Percentiles rank a stretch among this genome's conserved stretches.
Evolutionary conservation across 306 rosid genomes (phyloP).

Genomic region (Nissolia schottii): DNA sequence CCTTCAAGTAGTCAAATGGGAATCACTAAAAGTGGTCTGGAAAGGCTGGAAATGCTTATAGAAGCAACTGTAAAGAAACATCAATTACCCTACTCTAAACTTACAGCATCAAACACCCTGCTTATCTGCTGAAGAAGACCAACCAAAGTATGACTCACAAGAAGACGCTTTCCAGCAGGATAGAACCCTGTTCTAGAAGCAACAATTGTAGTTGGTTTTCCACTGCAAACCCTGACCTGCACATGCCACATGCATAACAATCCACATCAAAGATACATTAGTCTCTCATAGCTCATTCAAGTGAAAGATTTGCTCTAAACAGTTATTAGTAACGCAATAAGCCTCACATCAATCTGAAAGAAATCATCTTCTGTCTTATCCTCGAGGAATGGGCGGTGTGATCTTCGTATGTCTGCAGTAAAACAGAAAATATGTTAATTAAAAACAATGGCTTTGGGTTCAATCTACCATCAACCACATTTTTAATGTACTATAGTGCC

Average conservation of each 20-base stretch:
- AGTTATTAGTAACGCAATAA: background rate
- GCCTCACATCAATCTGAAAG: conserved; percentile 90
- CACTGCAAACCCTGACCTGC: conserved; percentile 89
- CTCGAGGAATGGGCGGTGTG: conserved; percentile 81
- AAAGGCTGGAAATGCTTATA: background rate
- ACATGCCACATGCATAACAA: conserved; percentile 16
- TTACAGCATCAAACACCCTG: conserved; percentile 86
- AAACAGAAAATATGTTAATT: conserved; percentile 1
- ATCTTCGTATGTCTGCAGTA: conserved; percentile 79
- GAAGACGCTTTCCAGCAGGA: conserved; percentile 85
- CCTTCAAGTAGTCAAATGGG: background rate
- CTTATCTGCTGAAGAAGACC: conserved; percentile 88
- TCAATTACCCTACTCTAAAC: background rate
- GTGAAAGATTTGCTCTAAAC: background rate
- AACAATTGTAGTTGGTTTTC: conserved; percentile 84
- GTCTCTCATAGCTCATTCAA: background rate
- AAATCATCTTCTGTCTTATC: conserved; percentile 83
- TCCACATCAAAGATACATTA: conserved; percentile 19
- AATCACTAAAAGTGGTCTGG: background rate
- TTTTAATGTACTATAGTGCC: background rate
- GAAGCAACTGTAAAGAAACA: background rate
- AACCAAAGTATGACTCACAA: conserved; percentile 66
- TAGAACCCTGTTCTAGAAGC: conserved; percentile 86
- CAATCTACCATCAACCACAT: conserved; percentile 1
- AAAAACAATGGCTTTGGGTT: background rate